A percentile compares a stretch with the other conserved stretches of the same genome.
Conservation (phyloP, 257 asterid genomes). For the Euphrasia confusa region DNA sequence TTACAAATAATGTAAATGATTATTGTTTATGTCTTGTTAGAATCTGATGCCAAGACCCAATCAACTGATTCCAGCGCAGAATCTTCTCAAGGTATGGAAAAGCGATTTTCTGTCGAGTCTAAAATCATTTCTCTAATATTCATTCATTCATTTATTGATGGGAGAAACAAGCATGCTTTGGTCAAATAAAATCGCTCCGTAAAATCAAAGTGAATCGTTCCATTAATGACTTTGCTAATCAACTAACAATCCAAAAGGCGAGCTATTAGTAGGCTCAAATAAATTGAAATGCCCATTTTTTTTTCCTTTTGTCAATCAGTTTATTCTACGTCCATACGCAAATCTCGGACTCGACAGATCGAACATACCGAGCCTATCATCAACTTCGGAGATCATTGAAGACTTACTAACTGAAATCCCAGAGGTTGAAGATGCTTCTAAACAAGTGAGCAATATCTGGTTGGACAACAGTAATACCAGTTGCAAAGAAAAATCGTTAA, state of each 20-base stretch:
- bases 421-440: constrained; percentile 44
- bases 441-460: neutral
- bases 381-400: constrained; percentile 42
- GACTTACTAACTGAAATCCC: constrained; percentile 59
- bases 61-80: constrained; percentile 53
- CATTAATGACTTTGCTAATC: neutral
- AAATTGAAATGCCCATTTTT: neutral
- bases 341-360: constrained; percentile 68
- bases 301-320: constrained; percentile 33
- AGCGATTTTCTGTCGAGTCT: neutral
- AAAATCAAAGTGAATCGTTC: neutral
- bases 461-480: neutral
- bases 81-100: constrained; percentile 67
- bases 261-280: neutral
- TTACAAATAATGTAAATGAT: too few species aligned
- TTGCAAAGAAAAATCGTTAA: neutral
- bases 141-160: neutral
- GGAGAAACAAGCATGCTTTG: neutral
- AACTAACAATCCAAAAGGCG: neutral
- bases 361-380: constrained; percentile 37
- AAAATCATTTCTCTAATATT: too few species aligned
- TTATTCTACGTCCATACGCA: constrained; percentile 57
- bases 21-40: neutral
- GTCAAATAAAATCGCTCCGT: neutral
- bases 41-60: constrained; percentile 23